Percentiles rank a stretch among this genome's conserved stretches.
Evolutionary conservation across 2,329 filamentous ascomycete species (phyloP).

Genomic region (Claviceps monticola): DNA sequence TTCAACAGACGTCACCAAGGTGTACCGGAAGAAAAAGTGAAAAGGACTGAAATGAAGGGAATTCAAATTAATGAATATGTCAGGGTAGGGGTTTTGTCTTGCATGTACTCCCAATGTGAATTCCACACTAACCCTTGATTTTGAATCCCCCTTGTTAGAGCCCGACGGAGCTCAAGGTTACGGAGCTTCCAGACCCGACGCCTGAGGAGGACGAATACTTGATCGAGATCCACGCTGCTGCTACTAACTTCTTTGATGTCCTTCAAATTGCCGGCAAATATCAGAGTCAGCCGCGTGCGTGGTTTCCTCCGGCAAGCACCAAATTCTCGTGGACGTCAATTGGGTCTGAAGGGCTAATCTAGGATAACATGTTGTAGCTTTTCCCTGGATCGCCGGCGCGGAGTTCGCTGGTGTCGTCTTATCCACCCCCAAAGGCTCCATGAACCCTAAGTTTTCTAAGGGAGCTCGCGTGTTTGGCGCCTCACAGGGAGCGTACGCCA

Average conservation of each 20-base stretch:
- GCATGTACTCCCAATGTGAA: neutral
- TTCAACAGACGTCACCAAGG: neutral
- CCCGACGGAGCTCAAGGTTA: conserved; percentile 65
- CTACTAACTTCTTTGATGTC: conserved; percentile 95
- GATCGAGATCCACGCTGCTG: conserved; percentile 72
- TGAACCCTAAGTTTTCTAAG: conserved; percentile 50
- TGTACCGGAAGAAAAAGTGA: neutral
- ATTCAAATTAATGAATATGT: conserved; percentile 6
- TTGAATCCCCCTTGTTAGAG: conserved; percentile 36
- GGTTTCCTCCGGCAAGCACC: neutral
- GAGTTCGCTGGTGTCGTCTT: conserved; percentile 77
- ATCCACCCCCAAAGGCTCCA: conserved; percentile 41
- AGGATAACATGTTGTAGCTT: conserved; percentile 27
- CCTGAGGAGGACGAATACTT: conserved; percentile 67
- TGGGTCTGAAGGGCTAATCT: neutral
- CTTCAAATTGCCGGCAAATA: conserved; percentile 94
- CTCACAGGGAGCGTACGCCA: conserved; percentile 74
- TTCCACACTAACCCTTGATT: neutral
- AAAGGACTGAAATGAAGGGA: conserved; percentile 2
- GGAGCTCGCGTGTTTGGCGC: conserved; percentile 82
- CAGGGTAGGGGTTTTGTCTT: conserved; percentile 1
- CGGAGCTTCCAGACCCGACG: conserved; percentile 58
- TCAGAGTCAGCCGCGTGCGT: conserved; percentile 65
- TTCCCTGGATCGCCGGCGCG: conserved; percentile 76
- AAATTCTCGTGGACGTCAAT: neutral